Base-by-base conservation (phyloP, 208 protist genomes). In the Wallacemonas sp. region DNA sequence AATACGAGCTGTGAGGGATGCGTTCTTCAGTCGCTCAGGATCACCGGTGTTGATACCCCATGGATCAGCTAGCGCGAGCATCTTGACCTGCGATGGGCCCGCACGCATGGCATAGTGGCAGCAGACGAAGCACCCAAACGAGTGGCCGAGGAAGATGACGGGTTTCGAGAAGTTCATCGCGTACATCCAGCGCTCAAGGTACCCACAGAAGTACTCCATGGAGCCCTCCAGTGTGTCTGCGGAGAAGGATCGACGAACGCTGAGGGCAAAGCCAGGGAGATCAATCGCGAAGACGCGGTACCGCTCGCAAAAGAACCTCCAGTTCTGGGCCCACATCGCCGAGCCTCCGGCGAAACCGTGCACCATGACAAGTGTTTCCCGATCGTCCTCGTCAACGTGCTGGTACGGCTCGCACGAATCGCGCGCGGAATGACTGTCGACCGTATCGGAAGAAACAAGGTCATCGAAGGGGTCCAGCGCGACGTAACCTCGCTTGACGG, bases 311-410 rank as follows among this genome's bases (percentile, higher is more conserved):
- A 91, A 69, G 54, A 68, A 80, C 21, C 67, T 49, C 81, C 81
- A 88, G 69, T 80, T 91, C 44, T 83, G 78, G 9, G 80, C 81
- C 85, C 85, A 91, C n/a, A 70, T 69, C 17, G 70, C 85, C 19
- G 80, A 43, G 5, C 85, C 85, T 33, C 81, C 85, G n/a, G 71
- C 85, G 44, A 88, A 91, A 34, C 85, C 85, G 63, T 91, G 85
- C 21, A 91, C 24, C 26, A 91, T 67, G 16, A 91, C 23, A 27
- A 88, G 29, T 9, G 80, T 62, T 0, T 85, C 73, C 11, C 65
- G 57, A 14, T 56, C 63, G 19, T 65, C 49, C 24, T 56, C 17
- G 60, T 52, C 19, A 16, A 47, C 19, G 43, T 4, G 11, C 3
- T 8, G 16, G 11, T 6, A 12, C 6, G 24, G 21, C 8, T 21